These are phyloP conservation scores for Lanzia echinophila DNA, from an alignment of 2,329 filamentous ascomycete species.

Conservation along the genomic window DNA sequence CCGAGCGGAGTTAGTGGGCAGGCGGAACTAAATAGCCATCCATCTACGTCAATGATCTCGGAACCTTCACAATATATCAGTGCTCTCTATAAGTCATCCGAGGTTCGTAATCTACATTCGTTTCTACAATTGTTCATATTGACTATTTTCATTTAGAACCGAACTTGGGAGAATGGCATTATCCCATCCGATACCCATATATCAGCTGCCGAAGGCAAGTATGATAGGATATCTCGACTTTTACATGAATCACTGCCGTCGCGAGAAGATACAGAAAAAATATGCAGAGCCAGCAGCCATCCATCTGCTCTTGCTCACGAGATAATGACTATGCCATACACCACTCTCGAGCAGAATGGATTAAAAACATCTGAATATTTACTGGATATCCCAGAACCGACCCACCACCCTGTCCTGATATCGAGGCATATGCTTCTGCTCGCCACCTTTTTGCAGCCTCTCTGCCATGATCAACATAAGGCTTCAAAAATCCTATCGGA, in stretches of 20 bases:
- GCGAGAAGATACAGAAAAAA: conserved; percentile 21
- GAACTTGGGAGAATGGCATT: background rate
- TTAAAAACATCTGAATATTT: conserved; percentile 15
- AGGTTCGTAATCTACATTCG: background rate
- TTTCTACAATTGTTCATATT: background rate
- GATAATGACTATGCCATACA: background rate
- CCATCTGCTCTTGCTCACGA: background rate
- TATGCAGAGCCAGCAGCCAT: conserved; percentile 8
- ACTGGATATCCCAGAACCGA: conserved; percentile 14
- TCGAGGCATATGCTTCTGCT: conserved; percentile 21
- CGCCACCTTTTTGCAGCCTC: conserved; percentile 24
- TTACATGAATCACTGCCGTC: conserved; percentile 24
- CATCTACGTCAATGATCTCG: conserved; percentile 4
- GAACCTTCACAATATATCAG: conserved; percentile 24
- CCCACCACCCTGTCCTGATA: conserved; percentile 21
- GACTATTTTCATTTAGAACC: background rate
- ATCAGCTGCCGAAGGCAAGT: conserved; percentile 20
- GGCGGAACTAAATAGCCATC: conserved; percentile 20
- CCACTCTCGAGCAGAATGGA: conserved; percentile 16
- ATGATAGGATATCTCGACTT: conserved; percentile 23
- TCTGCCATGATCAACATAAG: conserved; percentile 12
- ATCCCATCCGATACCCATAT: conserved; percentile 2
- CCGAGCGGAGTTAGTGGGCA: conserved; percentile 21
- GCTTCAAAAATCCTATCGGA: conserved; percentile 15
- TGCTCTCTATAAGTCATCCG: conserved; percentile 16